These are phyloP conservation scores for Myxozyma neglecta DNA, from an alignment of 805 yeast genomes.

Conservation along the genomic window DNA sequence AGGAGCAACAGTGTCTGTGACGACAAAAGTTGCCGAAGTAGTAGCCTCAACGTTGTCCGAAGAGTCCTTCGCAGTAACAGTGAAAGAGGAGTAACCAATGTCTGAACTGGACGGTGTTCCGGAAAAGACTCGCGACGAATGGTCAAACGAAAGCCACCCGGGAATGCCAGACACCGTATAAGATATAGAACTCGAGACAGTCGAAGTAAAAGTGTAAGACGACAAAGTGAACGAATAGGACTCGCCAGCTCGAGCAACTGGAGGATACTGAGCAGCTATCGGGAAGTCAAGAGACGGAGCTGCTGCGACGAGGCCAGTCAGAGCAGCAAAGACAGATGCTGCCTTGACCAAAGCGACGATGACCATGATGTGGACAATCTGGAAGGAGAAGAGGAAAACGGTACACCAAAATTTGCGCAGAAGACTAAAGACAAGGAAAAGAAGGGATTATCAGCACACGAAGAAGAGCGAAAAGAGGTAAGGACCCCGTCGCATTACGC, in stretches of 20 bases:
- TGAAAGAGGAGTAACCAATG: slow-evolving; percentile 45
- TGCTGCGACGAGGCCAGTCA: slow-evolving; percentile 36
- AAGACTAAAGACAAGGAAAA: background rate
- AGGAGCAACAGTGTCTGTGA: slow-evolving; percentile 55
- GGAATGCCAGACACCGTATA: slow-evolving; percentile 67
- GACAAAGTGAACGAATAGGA: slow-evolving; percentile 66
- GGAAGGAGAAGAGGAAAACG: background rate
- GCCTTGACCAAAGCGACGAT: background rate
- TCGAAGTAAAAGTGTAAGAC: slow-evolving; percentile 62
- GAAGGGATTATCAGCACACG: background rate
- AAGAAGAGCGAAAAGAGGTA: background rate
- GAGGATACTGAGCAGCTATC: slow-evolving; percentile 79
- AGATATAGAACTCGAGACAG: slow-evolving; percentile 47
- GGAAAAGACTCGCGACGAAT: slow-evolving; percentile 55
- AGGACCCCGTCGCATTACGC: background rate
- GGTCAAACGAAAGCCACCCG: slow-evolving; percentile 74
- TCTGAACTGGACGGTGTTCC: slow-evolving; percentile 58
- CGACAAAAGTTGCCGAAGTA: slow-evolving; percentile 53
- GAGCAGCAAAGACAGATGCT: background rate
- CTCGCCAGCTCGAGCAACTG: slow-evolving; percentile 73
- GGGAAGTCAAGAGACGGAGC: slow-evolving; percentile 69
- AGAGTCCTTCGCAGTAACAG: slow-evolving; percentile 62
- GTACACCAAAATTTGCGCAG: background rate
- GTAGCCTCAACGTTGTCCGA: slow-evolving; percentile 45
- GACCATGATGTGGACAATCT: background rate